Evolutionary conservation across 345 rosid genomes (phyloP), one percentile per base, ranked within the genome.

Genomic region (Microthlaspi erraticum): DNA sequence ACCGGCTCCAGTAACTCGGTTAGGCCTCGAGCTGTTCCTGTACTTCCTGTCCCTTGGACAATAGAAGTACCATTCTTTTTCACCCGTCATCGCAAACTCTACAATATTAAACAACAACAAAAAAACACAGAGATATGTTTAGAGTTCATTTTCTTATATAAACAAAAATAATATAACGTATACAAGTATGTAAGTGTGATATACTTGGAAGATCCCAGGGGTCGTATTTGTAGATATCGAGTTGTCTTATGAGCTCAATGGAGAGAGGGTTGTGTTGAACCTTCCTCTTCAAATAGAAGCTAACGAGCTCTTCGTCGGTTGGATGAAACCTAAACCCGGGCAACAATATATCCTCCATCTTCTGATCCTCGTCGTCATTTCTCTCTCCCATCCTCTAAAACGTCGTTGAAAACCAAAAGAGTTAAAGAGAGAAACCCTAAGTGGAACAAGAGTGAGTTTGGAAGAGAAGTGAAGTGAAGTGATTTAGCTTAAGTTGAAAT

Each of bases 121-220:
- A 17, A 16, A 7, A 1, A 33, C 32, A 55, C 12, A 20, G 8
- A 42, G 1, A 71, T 26, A 44, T n/a, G 26, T 42, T 60, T 61
- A 44, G 46, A 62, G 17, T 14, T 68, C 37, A 14, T 36, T 26
- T 46, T 45, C 23, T 13, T 38, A 26, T 56, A 45, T 45, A 26
- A 64, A 48, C 29, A 1, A 16, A 16, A 37, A 13, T 3, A 10
- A 34, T 52, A 19, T 13, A 16, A 63, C n/a, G 44, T 12, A 41
- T 33, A 2, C 45, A n/a, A 20, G 11, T 45, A 44, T 14, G 33
- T 34, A 66, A 26, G 26, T 2, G 19, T 32, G 56, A 48, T 66
- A 76, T 85, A 89, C 98, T 87, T 71, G 98, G 94, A 71, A 92
- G 96, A 81, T 92, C 94, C 98, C 98, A 89, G 18, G 98, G 98